Evolutionary conservation across 2,329 filamentous ascomycete species (phyloP), one percentile per base, ranked within the genome.

Genomic region (Microdochium nivale): DNA sequence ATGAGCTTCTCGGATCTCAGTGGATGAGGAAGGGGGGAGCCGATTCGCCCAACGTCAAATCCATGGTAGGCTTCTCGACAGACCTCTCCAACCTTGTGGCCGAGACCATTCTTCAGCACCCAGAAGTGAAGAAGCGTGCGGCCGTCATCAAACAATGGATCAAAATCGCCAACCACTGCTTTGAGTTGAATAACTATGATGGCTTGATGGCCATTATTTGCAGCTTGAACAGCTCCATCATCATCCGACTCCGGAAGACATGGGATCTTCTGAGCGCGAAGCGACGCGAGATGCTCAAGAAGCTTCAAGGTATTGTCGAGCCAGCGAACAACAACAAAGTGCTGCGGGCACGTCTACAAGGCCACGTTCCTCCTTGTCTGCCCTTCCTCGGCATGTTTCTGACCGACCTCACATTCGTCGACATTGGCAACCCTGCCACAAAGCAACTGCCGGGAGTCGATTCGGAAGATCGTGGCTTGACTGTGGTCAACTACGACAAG

Each of bases 401-500:
- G 37, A 99, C 94, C 0, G 94, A 99, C 65, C 76, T 99, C 35
- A 96, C 91, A 0, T 97, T 99, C 69, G 87, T 96, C 51, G 90
- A 97, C 64, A 90, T 92, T 57, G 94, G 94, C 55, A 97, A 97
- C 67, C 87, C 88, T 32, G 82, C 89, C 4, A 91, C 86, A 2
- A 89, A 92, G 61, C 86, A 86, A 60, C 80, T 95, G 21, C 81
- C 81, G 0, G 75, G 64, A 56, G 60, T 67, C n/a, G 68, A 71
- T 33, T 73, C 75, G 7, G 74, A 76, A 14, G 81, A 87, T n/a
- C 78, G 83, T 27, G 80, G 83, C 25, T 78, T 89, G 61, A 83
- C 84, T 0, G 88, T 97, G 30, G 90, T 99, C 76, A 99, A 99
- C 70, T 97, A 96, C 62, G 92, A 97, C 75, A 97, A 97, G 72